Evolutionary conservation across 805 yeast genomes (phyloP).

Genomic region (Candida dajiaensis): DNA sequence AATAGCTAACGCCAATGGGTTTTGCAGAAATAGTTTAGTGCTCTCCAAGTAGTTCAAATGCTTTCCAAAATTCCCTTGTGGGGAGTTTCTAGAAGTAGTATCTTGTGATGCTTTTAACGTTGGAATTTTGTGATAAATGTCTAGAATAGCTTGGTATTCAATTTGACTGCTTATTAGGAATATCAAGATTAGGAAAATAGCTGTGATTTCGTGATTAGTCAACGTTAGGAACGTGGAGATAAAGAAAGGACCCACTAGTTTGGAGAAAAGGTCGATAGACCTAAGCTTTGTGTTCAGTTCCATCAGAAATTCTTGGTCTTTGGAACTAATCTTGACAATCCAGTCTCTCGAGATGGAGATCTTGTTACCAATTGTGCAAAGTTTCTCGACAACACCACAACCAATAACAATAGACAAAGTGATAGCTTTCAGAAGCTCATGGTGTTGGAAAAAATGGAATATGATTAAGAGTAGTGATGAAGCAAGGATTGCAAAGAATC

Average conservation of each 20-base stretch:
- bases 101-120: slow-evolving; percentile 12
- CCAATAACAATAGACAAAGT: slow-evolving; percentile 19
- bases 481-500: slow-evolving; percentile 16
- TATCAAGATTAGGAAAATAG: slow-evolving; percentile 23
- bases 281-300: slow-evolving; percentile 30
- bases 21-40: slow-evolving; percentile 19
- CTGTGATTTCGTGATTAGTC: slow-evolving; percentile 20
- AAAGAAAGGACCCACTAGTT: slow-evolving; percentile 32
- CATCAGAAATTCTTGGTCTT: slow-evolving; percentile 20
- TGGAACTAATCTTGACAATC: slow-evolving; percentile 31
- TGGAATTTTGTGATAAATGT: slow-evolving; percentile 28
- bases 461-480: slow-evolving; percentile 8
- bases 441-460: slow-evolving; percentile 8
- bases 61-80: neutral
- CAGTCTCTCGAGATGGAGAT: slow-evolving; percentile 37
- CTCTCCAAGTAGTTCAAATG: slow-evolving; percentile 10
- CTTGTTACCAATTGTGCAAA: slow-evolving; percentile 29
- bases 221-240: slow-evolving; percentile 27
- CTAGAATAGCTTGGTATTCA: slow-evolving; percentile 29
- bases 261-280: slow-evolving; percentile 33
- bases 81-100: neutral
- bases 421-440: slow-evolving; percentile 4
- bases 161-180: slow-evolving; percentile 25
- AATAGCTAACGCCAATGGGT: slow-evolving; percentile 26
- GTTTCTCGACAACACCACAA: slow-evolving; percentile 30